Base-by-base conservation (phyloP, 1,284 basidiomycete genomes). In the Trametes polyzona region DNA sequence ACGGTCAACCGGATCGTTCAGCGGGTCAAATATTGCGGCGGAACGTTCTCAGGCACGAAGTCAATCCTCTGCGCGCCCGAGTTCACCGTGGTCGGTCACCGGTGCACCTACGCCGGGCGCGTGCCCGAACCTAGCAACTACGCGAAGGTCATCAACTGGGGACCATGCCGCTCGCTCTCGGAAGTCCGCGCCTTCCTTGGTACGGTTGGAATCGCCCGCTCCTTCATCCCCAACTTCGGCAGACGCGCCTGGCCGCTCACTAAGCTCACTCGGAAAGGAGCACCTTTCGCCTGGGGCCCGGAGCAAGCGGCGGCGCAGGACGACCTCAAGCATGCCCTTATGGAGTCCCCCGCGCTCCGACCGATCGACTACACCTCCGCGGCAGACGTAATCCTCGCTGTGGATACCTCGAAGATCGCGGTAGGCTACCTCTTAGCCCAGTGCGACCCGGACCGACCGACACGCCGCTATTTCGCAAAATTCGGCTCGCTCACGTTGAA, bases 291-390 rank as follows among this genome's bases (percentile, higher is more conserved):
- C 4, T 71, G 59, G 58, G 65, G 64, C 16, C 40, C 32, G 3
- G 58, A 62, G 42, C 66, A 72, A 41, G 35, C 57, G 6, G 23
- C 44, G 10, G 65, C 68, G 9, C 54, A 62, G 47, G 58, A 63
- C 3, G 41, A 58, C 4, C 57, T 73, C 16, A 73, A 73, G 56
- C 16, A 63, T 1, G 65, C 63, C 0, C 43, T 72, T 3, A 12
- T 52, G 2, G 23, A 44, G 10, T 63, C 63, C 16, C 62, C 67
- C 2, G 59, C 65, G 7, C 57, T 62, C 8, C 52, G 55, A n/a
- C 47, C 81, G 0, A 81, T 87, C 70, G 81, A 83, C 59, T 87
- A 87, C 71, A 76, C 74, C 66, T 75, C 75, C 12, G 76, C 77
- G 10, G 52, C 43, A 0, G 51, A 55, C 0, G 69, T 76, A 9